Percentiles rank a stretch among this genome's conserved stretches.
Conservation (phyloP, 148 eudicot species). For the Nepenthes mirabilis region DNA sequence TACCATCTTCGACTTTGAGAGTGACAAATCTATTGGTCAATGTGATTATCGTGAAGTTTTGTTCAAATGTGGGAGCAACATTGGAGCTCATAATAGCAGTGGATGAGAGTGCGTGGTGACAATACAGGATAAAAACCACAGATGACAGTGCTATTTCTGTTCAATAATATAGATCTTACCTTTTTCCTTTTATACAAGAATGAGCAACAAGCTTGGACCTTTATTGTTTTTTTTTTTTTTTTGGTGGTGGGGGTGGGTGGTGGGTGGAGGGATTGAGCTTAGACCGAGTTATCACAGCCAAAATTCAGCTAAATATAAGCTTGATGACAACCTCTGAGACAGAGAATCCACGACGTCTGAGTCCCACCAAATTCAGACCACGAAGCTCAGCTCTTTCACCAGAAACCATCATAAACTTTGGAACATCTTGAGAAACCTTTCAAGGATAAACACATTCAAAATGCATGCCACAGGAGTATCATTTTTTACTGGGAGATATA, state of each 20-base stretch:
- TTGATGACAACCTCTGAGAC: slow-evolving; percentile 44
- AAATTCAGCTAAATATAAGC: background rate
- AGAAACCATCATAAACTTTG: slow-evolving; percentile 75
- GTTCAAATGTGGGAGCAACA: too few species aligned
- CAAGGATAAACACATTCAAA: slow-evolving; percentile 3
- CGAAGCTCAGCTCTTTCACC: slow-evolving; percentile 96
- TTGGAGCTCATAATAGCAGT: too few species aligned
- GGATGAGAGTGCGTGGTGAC: too few species aligned
- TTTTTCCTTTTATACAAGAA: too few species aligned
- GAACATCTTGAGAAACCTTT: slow-evolving; percentile 93
- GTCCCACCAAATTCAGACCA: slow-evolving; percentile 86
- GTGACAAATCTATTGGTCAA: too few species aligned
- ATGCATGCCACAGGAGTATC: background rate
- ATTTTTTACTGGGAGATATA: background rate
- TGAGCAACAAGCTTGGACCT: too few species aligned
- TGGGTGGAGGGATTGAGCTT: background rate
- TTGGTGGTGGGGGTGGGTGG: background rate
- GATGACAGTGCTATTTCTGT: too few species aligned
- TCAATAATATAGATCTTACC: too few species aligned
- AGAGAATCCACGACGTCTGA: slow-evolving; percentile 69
- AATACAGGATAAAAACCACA: too few species aligned
- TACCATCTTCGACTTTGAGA: too few species aligned
- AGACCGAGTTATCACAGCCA: background rate
- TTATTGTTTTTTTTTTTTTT: too few species aligned
- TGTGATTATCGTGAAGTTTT: too few species aligned